These are phyloP conservation scores for Fraxinus baroniana DNA, from an alignment of 305 asterid species.

Conservation along the genomic window DNA sequence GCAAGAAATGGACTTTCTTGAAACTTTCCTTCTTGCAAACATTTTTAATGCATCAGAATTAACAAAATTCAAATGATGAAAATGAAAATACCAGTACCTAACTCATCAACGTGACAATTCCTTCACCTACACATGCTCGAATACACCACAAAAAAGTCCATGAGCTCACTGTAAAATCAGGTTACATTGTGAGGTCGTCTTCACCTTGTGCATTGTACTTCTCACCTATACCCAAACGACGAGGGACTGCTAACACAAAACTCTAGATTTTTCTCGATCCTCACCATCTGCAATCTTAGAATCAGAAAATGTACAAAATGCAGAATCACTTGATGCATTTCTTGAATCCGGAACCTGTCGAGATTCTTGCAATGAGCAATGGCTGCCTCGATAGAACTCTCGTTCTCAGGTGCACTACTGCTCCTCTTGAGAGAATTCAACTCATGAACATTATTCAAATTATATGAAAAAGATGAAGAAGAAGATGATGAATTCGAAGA, in stretches of 20 bases:
- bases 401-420: constrained; percentile 66
- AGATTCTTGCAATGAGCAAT: constrained; percentile 89
- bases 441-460: constrained; percentile 43
- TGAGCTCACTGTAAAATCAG: background rate
- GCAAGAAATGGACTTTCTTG: background rate
- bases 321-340: constrained; percentile 7
- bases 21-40: background rate
- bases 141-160: background rate
- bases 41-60: background rate
- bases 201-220: background rate
- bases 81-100: background rate
- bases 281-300: constrained; percentile 24
- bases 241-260: background rate
- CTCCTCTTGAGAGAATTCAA: constrained; percentile 51
- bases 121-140: background rate
- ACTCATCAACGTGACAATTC: background rate
- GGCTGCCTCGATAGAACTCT: constrained; percentile 77
- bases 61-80: background rate
- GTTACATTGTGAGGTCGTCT: background rate
- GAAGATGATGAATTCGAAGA: constrained; percentile 39
- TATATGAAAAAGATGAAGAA: constrained; percentile 48
- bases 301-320: constrained; percentile 3
- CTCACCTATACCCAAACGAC: background rate
- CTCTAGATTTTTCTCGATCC: constrained; percentile 26
- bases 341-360: constrained; percentile 37